Evolutionary conservation across 257 asterid species (phyloP).

Genomic region (Ligustrum vulgare): DNA sequence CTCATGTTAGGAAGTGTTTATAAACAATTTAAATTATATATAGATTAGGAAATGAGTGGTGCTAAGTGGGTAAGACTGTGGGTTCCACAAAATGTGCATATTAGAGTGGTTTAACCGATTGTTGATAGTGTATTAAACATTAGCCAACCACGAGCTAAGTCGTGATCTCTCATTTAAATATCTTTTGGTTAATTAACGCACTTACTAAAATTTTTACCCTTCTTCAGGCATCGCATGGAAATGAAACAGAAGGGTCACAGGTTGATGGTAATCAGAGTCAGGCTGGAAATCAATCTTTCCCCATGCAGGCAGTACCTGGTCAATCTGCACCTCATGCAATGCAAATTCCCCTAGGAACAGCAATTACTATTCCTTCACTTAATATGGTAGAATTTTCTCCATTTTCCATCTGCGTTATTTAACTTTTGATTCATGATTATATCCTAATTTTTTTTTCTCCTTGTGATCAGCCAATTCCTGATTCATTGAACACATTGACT

Average conservation of each 20-base stretch:
- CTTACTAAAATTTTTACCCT: neutral
- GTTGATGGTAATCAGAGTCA: slow-evolving; percentile 52
- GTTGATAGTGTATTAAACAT: too few species aligned
- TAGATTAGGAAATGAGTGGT: too few species aligned
- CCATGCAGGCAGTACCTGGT: slow-evolving; percentile 53
- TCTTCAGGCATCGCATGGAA: slow-evolving; percentile 50
- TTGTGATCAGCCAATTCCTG: slow-evolving; percentile 74
- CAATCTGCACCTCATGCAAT: slow-evolving; percentile 51
- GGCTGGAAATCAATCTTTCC: slow-evolving; percentile 51
- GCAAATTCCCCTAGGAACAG: slow-evolving; percentile 70
- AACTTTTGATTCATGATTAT: slow-evolving; percentile 5
- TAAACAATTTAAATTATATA: too few species aligned
- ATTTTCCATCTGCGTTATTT: neutral
- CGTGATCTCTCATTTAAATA: neutral
- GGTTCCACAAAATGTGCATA: too few species aligned
- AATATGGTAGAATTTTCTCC: slow-evolving; percentile 51
- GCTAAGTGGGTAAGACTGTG: too few species aligned
- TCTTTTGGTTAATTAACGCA: neutral
- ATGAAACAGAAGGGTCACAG: slow-evolving; percentile 55
- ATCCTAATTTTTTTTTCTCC: slow-evolving; percentile 25
- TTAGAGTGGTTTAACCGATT: too few species aligned
- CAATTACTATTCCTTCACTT: slow-evolving; percentile 63
- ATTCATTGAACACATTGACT: slow-evolving; percentile 74
- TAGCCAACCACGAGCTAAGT: neutral
- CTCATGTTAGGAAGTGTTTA: too few species aligned